A percentile compares a stretch with the other conserved stretches of the same genome.
These are phyloP conservation scores for Pisolithus marmoratus DNA, from an alignment of 768 basidiomycete species.

Conservation along the genomic window DNA sequence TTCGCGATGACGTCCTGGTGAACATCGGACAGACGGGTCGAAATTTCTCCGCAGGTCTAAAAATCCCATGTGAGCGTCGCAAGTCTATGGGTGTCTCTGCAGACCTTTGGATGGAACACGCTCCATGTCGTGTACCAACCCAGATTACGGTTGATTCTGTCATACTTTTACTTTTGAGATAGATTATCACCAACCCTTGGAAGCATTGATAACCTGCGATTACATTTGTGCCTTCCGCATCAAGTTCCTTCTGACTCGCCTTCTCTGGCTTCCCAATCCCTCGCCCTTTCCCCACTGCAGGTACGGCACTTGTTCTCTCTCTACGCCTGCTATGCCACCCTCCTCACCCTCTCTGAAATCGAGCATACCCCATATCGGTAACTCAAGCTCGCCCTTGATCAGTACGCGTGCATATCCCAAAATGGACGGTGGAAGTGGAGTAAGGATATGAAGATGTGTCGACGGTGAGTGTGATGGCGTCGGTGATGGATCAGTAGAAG, in stretches of 20 bases:
- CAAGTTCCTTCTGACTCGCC: slow-evolving; percentile 76
- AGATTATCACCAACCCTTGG: neutral
- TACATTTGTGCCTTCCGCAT: slow-evolving; percentile 78
- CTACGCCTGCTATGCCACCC: slow-evolving; percentile 42
- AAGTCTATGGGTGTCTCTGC: too few species aligned
- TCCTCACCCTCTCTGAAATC: slow-evolving; percentile 49
- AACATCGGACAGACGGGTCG: too few species aligned
- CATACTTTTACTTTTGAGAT: neutral
- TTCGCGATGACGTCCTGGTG: too few species aligned
- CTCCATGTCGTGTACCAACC: neutral
- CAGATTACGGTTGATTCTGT: neutral
- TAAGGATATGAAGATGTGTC: slow-evolving; percentile 63
- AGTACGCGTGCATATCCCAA: slow-evolving; percentile 37
- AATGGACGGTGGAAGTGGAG: slow-evolving; percentile 54
- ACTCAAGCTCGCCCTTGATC: slow-evolving; percentile 84
- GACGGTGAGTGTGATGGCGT: slow-evolving; percentile 27
- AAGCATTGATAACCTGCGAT: too few species aligned
- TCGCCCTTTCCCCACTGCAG: slow-evolving; percentile 70
- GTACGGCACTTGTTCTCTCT: slow-evolving; percentile 63
- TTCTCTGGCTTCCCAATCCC: slow-evolving; percentile 66
- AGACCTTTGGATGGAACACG: too few species aligned
- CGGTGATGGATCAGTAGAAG: neutral
- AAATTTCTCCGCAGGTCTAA: too few species aligned
- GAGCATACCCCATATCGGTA: slow-evolving; percentile 84
- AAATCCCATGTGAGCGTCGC: too few species aligned